These are phyloP conservation scores for Collybia sp. DNA, from an alignment of 768 basidiomycete genomes.

Conservation along the genomic window DNA sequence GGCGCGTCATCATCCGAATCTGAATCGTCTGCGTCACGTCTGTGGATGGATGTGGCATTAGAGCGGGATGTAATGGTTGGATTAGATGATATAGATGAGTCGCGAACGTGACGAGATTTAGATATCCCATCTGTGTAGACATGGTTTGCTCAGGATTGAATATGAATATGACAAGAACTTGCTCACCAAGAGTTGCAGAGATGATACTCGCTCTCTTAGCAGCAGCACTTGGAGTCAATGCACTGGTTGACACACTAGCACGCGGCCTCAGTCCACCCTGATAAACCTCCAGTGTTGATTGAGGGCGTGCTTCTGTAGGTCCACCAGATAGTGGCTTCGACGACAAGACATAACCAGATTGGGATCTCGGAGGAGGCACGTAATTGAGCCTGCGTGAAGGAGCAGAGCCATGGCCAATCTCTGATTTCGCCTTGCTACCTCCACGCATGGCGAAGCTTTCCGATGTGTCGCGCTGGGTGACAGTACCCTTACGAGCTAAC, in stretches of 20 bases:
- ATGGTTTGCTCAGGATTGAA: too few relatives aligned
- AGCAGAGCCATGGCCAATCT: slow-evolving; percentile 32
- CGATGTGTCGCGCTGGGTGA: slow-evolving; percentile 6
- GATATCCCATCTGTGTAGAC: too few relatives aligned
- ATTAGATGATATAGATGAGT: slow-evolving; percentile 20
- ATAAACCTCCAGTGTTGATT: slow-evolving; percentile 29
- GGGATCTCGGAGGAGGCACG: slow-evolving; percentile 19
- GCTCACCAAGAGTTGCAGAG: slow-evolving; percentile 23
- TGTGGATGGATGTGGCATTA: not conserved
- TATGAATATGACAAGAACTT: slow-evolving; percentile 19
- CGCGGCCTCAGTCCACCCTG: slow-evolving; percentile 26
- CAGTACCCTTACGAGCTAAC: slow-evolving; percentile 8
- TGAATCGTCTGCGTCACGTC: slow-evolving; percentile 26
- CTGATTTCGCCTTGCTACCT: slow-evolving; percentile 30
- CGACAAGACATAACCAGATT: slow-evolving; percentile 19
- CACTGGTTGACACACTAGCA: slow-evolving; percentile 57
- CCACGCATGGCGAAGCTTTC: not conserved
- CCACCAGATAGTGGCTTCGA: slow-evolving; percentile 4
- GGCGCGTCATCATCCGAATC: slow-evolving; percentile 54
- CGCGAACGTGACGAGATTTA: slow-evolving; percentile 20
- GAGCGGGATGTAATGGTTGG: slow-evolving; percentile 2
- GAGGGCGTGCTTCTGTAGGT: slow-evolving; percentile 20
- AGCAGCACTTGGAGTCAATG: slow-evolving; percentile 45
- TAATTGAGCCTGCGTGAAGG: slow-evolving; percentile 9
- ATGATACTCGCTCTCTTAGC: slow-evolving; percentile 45